These are phyloP conservation scores for Panaeolus papilionaceus DNA, from an alignment of 768 basidiomycete species.

Conservation along the genomic window DNA sequence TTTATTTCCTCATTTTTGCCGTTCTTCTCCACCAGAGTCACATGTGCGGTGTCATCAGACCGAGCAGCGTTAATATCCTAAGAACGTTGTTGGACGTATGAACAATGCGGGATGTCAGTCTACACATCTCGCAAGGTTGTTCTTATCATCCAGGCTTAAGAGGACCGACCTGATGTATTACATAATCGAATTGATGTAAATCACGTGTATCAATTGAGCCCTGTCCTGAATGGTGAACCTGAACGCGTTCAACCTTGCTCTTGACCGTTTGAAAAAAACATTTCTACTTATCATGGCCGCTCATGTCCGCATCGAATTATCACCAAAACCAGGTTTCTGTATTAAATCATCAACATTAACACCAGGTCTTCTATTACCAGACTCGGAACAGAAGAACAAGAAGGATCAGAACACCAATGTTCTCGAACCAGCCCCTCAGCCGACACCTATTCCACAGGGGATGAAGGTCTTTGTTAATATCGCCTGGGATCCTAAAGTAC, in stretches of 20 bases:
- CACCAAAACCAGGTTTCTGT: constrained; percentile 74
- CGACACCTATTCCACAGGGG: constrained; percentile 48
- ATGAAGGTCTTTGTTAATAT: constrained; percentile 79
- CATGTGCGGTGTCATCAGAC: neutral
- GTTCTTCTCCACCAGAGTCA: neutral
- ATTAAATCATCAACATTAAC: constrained; percentile 61
- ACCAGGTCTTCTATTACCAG: constrained; percentile 38
- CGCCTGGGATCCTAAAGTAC: constrained; percentile 71
- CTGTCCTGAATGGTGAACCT: neutral
- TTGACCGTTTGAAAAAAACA: neutral
- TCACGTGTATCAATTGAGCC: neutral
- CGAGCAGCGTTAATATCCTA: neutral
- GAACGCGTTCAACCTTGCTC: neutral
- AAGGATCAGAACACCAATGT: constrained; percentile 26
- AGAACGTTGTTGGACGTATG: neutral
- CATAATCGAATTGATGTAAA: neutral
- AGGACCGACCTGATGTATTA: neutral
- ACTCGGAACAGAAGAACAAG: constrained; percentile 5
- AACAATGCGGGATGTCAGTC: neutral
- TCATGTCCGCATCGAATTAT: constrained; percentile 42
- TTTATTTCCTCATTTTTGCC: neutral
- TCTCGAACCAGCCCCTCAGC: constrained; percentile 33
- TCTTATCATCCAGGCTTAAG: neutral
- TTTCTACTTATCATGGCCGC: neutral
- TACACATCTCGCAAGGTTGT: neutral